Evolutionary conservation across 2,329 filamentous ascomycete species (phyloP), one percentile per base, ranked within the genome.

Genomic region (Lecanicillium sp.): DNA sequence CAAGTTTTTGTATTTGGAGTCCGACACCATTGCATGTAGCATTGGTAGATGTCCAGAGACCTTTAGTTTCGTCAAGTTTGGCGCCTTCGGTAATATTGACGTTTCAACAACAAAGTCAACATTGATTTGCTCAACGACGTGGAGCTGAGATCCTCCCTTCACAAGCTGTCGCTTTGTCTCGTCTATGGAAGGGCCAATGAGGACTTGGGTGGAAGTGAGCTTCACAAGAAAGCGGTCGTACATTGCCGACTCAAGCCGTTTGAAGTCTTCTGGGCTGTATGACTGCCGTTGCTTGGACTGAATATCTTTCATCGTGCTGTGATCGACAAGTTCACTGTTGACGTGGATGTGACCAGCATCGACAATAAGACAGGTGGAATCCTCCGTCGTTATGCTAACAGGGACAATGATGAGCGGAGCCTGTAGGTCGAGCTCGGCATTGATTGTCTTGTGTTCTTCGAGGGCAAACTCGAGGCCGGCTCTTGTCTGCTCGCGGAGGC

Each of bases 171-270:
- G 73, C 55, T 90, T 92, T 0, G 94, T 92, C 47, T 87, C 85
- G 39, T 94, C 83, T 34, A 98, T 87, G 0, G 90, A 94, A 1
- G 89, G 88, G 1, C 92, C 92, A 46, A 98, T 95, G 32, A 99
- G 73, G 14, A 98, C 80, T 60, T 99, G 92, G 0, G 92, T 98
- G 0, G 90, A 94, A 15, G 94, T 84, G 19, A 99, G 71, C 55
- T 94, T 94, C 50, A 99, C 77, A 30, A 87, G 69, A 59, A 98
- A 99, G 40, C 88, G 92, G 69, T 99, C 92, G 56, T 99, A 99
- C 84, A 99, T 94, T 50, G 95, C 71, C 13, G 84, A 85, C 58
- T 97, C 88, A 4, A 99, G 76, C 33, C 82, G 78, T 58, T 84
- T 82, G 58, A 87, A 87, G 55, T 99, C 94, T 44, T 90, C 81